phyloP scores from a whole-genome alignment of 129 eudicot genomes.

The Pittosporum tobira region DNA sequence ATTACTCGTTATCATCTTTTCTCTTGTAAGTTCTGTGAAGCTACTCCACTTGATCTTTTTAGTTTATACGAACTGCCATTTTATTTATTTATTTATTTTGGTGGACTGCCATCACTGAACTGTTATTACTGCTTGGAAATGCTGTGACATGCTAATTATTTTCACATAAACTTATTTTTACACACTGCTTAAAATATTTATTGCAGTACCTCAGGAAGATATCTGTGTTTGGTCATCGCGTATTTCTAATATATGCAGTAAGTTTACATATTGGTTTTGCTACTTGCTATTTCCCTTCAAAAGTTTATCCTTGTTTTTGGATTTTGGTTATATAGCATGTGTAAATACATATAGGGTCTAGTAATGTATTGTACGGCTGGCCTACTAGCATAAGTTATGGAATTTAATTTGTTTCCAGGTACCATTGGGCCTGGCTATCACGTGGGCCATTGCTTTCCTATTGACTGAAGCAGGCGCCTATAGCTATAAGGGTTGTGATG shows the following conservation, averaged over 20 bases:
- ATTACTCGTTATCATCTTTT: slow-evolving; percentile 64
- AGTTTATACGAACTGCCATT: not conserved
- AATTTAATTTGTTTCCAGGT: slow-evolving; percentile 40
- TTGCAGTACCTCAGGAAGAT: slow-evolving; percentile 93
- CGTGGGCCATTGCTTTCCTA: slow-evolving; percentile 82
- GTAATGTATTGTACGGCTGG: not conserved
- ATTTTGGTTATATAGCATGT: no score
- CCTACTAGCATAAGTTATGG: not conserved
- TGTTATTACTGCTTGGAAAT: slow-evolving; percentile 7
- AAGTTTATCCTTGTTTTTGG: not conserved
- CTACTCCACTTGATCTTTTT: not conserved
- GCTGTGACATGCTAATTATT: not conserved
- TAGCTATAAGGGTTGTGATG: slow-evolving; percentile 75
- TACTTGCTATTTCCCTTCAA: not conserved
- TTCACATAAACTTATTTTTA: not conserved
- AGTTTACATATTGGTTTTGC: slow-evolving; percentile 16
- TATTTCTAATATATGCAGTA: slow-evolving; percentile 90
- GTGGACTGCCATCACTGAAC: not conserved
- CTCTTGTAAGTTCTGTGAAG: slow-evolving; percentile 54
- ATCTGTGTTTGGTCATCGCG: slow-evolving; percentile 85
- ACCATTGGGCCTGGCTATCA: slow-evolving; percentile 76
- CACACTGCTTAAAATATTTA: slow-evolving; percentile 8
- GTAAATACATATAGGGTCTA: no score
- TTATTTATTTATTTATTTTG: no score
- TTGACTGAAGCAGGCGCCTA: slow-evolving; percentile 89